A percentile compares a stretch with the other conserved stretches of the same genome.
Evolutionary conservation across 352 stramenopile species (phyloP).

Genomic region (Phytophthora niederhauseri): DNA sequence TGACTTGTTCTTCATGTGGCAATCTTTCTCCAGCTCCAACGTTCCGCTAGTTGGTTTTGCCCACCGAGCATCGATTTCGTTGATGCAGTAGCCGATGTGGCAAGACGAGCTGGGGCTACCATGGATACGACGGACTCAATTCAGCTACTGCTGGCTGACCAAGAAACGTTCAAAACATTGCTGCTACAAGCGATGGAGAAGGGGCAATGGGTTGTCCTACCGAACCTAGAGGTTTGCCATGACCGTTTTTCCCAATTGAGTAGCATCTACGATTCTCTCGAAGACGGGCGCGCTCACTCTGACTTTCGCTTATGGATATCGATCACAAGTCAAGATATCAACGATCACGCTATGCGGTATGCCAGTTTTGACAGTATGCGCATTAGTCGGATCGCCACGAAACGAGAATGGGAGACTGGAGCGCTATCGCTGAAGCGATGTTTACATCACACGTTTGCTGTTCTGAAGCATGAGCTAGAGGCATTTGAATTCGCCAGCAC

Average conservation of each 20-base stretch:
- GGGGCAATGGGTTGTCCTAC: conserved; percentile 61
- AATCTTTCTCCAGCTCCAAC: conserved; percentile 41
- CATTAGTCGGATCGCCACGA: conserved; percentile 2
- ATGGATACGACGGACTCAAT: conserved; percentile 35
- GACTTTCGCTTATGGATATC: conserved; percentile 77
- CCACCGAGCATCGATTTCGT: conserved; percentile 43
- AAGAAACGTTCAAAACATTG: conserved; percentile 39
- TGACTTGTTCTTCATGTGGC: conserved; percentile 42
- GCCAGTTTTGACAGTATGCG: conserved; percentile 5
- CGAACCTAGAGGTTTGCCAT: conserved; percentile 38
- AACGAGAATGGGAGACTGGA: conserved; percentile 22
- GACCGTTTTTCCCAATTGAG: conserved; percentile 31
- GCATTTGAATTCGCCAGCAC: conserved; percentile 15
- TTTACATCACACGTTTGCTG: conserved; percentile 33
- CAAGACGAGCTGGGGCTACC: conserved; percentile 37
- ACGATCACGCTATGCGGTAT: not conserved
- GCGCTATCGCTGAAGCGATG: conserved; percentile 30
- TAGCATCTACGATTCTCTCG: conserved; percentile 39
- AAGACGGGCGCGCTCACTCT: conserved; percentile 39
- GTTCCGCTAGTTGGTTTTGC: conserved; percentile 36
- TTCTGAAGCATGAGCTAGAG: conserved; percentile 29
- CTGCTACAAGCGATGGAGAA: conserved; percentile 51
- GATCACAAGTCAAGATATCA: not conserved
- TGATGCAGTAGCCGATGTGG: conserved; percentile 37
- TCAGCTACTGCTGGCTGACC: conserved; percentile 20